A percentile compares a stretch with the other conserved stretches of the same genome.
phyloP scores from a whole-genome alignment of 1,139 yeast genomes.

The Zygosaccharomyces sapae region DNA sequence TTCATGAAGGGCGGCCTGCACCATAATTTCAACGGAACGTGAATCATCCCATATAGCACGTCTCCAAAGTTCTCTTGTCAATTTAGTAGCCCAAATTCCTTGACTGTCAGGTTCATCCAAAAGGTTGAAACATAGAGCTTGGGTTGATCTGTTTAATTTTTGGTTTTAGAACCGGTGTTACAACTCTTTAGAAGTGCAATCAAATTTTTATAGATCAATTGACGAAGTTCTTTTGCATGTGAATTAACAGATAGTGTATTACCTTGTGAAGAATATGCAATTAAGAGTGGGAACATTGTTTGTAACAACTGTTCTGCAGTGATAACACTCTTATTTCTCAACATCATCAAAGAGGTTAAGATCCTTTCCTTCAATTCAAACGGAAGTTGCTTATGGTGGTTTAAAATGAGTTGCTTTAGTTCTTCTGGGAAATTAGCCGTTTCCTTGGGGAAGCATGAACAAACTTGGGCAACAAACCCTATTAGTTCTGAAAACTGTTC shows the following conservation, averaged over 20 bases:
- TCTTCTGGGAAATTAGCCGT: constrained; percentile 82
- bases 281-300: constrained; percentile 78
- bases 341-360: constrained; percentile 81
- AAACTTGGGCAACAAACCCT: constrained; percentile 89
- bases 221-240: constrained; percentile 78
- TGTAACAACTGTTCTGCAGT: constrained; percentile 76
- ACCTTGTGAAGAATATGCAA: constrained; percentile 47
- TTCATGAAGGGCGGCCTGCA: constrained; percentile 84
- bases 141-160: constrained; percentile 81
- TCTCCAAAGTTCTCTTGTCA: constrained; percentile 94
- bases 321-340: constrained; percentile 79
- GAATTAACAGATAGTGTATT: constrained; percentile 47
- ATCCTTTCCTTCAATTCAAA: constrained; percentile 87
- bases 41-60: constrained; percentile 98
- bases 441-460: constrained; percentile 83
- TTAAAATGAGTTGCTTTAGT: constrained; percentile 58
- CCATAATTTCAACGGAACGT: constrained; percentile 92
- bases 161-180: constrained; percentile 79
- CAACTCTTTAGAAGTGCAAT: constrained; percentile 74
- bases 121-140: constrained; percentile 81
- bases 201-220: constrained; percentile 74
- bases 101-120: constrained; percentile 72
- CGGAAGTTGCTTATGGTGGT: constrained; percentile 74
- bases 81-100: constrained; percentile 94
- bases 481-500: constrained; percentile 80